A percentile compares a stretch with the other conserved stretches of the same genome.
These are phyloP conservation scores for Trichoderma brevicompactum DNA, from an alignment of 2,329 filamentous ascomycete species.

Conservation along the genomic window DNA sequence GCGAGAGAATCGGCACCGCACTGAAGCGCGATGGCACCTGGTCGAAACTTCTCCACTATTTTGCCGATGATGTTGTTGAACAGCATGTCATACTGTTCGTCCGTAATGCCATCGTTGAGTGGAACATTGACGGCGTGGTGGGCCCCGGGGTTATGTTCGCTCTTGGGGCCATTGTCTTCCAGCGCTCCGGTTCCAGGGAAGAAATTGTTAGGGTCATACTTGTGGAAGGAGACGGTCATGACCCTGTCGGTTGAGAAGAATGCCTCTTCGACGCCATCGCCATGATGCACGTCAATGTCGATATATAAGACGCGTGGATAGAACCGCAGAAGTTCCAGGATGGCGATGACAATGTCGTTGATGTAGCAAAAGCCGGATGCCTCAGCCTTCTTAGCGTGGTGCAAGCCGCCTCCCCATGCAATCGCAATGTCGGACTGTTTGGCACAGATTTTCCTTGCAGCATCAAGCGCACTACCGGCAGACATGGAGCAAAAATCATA, in stretches of 20 bases:
- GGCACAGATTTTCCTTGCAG: constrained; percentile 84
- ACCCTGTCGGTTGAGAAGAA: constrained; percentile 89
- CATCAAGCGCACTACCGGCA: constrained; percentile 86
- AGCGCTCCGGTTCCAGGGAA: constrained; percentile 91
- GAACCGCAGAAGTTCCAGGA: constrained; percentile 81
- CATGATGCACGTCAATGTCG: constrained; percentile 91
- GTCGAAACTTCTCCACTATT: constrained; percentile 82
- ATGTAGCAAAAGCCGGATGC: constrained; percentile 98
- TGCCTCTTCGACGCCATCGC: constrained; percentile 87
- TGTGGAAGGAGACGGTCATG: constrained; percentile 94
- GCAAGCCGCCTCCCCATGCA: constrained; percentile 94
- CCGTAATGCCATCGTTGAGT: constrained; percentile 86
- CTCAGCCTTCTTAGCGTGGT: constrained; percentile 93
- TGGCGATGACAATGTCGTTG: constrained; percentile 95
- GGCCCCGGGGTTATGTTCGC: constrained; percentile 82
- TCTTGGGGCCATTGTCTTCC: constrained; percentile 81
- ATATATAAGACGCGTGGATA: constrained; percentile 90
- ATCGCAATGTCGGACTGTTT: constrained; percentile 93
- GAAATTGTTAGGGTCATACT: constrained; percentile 83
- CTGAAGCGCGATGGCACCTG: constrained; percentile 88
- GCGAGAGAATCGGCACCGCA: constrained; percentile 95
- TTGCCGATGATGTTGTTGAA: constrained; percentile 81
- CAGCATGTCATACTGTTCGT: constrained; percentile 83
- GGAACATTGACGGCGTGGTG: constrained; percentile 92
- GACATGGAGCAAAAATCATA: constrained; percentile 96